Percentiles rank a stretch among this genome's conserved stretches.
These are phyloP conservation scores for Populus hybrid DNA, from an alignment of 441 rosid species.

Conservation along the genomic window DNA sequence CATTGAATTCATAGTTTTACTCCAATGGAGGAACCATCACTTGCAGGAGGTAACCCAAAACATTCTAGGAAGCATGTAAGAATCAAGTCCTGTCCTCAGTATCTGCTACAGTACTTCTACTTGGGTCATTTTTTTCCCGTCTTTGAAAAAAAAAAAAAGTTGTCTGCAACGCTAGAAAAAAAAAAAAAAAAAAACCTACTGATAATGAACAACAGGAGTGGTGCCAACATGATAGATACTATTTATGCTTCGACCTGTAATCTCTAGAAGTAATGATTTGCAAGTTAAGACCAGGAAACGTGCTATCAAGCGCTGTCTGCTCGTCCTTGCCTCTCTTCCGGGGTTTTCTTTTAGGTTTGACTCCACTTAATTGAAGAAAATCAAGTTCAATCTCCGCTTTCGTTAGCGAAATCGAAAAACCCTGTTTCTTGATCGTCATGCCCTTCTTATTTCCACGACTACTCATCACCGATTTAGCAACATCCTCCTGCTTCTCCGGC, in stretches of 20 bases:
- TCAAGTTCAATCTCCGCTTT: conserved; percentile 19
- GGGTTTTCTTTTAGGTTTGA: conserved; percentile 10
- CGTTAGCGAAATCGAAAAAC: background rate
- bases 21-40: too few relatives aligned
- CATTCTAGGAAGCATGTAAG: too few relatives aligned
- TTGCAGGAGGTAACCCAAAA: too few relatives aligned
- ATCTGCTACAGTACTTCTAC: too few relatives aligned
- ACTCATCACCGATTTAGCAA: too few relatives aligned
- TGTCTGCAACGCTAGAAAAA: too few relatives aligned
- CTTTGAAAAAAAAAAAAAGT: too few relatives aligned
- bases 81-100: too few relatives aligned
- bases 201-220: background rate
- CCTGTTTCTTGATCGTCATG: background rate
- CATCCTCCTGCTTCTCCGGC: too few relatives aligned
- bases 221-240: background rate
- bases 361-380: background rate
- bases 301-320: conserved; percentile 7
- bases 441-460: background rate
- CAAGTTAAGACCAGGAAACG: conserved; percentile 25
- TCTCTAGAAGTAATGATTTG: background rate
- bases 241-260: background rate
- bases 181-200: too few relatives aligned
- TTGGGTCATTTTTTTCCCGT: too few relatives aligned
- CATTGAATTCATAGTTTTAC: too few relatives aligned
- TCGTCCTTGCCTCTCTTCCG: background rate